These are phyloP conservation scores for Termitomyces sp. DNA, from an alignment of 768 basidiomycete species.

Conservation along the genomic window DNA sequence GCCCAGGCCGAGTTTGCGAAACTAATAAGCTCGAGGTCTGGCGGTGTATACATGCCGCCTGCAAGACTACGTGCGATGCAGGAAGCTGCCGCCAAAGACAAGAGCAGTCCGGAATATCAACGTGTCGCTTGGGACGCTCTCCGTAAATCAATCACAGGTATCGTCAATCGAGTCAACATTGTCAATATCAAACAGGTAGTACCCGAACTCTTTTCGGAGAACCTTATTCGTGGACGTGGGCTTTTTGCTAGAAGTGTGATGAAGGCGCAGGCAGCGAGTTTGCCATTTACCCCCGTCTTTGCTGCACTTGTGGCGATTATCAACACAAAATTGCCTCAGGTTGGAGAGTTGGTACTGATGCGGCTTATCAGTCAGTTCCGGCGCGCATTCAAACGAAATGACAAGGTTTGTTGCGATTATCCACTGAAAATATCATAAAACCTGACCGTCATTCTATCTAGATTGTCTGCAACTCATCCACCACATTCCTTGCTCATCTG, in stretches of 20 bases:
- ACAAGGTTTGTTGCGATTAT: conserved; percentile 62
- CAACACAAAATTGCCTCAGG: conserved; percentile 95
- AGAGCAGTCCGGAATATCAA: conserved; percentile 85
- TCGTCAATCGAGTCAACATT: conserved; percentile 98
- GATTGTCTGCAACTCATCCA: conserved; percentile 91
- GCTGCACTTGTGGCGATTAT: conserved; percentile 91
- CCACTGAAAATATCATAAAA: not conserved
- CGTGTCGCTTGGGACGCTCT: conserved; percentile 96
- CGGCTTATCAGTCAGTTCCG: conserved; percentile 94
- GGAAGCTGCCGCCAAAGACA: conserved; percentile 75
- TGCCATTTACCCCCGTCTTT: conserved; percentile 97
- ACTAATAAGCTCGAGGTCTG: conserved; percentile 73
- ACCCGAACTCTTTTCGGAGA: conserved; percentile 89
- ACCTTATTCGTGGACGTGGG: conserved; percentile 89
- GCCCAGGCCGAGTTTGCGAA: conserved; percentile 88
- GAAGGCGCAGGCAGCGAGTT: conserved; percentile 96
- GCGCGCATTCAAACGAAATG: conserved; percentile 91
- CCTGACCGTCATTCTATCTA: conserved; percentile 22
- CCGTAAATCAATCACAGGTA: conserved; percentile 96
- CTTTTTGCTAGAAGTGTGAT: conserved; percentile 92
- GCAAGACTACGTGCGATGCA: conserved; percentile 89
- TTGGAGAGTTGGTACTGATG: conserved; percentile 87
- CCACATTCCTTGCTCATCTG: conserved; percentile 86
- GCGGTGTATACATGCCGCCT: conserved; percentile 96
- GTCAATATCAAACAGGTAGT: conserved; percentile 93